Percentiles rank a stretch among this genome's conserved stretches.
Evolutionary conservation across 2,329 filamentous ascomycete species (phyloP).

Genomic region (Cladosporium austrohemisphaericum): DNA sequence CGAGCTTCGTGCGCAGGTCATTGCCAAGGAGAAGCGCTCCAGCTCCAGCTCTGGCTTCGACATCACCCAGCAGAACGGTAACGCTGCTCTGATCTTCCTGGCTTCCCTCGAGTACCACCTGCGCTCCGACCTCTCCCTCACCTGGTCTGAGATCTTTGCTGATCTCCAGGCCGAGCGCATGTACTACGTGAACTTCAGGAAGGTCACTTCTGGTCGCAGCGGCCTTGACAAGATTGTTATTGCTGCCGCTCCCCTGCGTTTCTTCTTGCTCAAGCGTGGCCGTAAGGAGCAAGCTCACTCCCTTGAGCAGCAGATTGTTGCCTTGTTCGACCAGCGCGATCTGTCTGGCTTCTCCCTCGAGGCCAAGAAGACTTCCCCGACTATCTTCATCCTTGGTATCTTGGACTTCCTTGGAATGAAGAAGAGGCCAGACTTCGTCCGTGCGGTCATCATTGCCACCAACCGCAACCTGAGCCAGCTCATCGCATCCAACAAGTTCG

Average conservation of each 20-base stretch:
- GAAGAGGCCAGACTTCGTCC: conserved; percentile 38
- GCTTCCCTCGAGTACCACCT: conserved; percentile 44
- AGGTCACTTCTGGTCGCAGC: conserved; percentile 22
- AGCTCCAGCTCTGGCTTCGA: conserved; percentile 34
- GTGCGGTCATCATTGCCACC: conserved; percentile 40
- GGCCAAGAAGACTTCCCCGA: conserved; percentile 28
- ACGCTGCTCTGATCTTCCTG: conserved; percentile 42
- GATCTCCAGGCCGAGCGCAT: conserved; percentile 43
- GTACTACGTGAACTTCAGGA: conserved; percentile 37
- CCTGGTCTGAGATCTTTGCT: conserved; percentile 41
- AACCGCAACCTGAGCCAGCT: conserved; percentile 34
- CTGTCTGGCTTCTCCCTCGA: conserved; percentile 29
- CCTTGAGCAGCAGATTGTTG: conserved; percentile 25
- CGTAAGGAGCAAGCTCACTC: conserved; percentile 37
- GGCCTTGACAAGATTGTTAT: conserved; percentile 34
- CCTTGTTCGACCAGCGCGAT: conserved; percentile 36
- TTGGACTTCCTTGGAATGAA: conserved; percentile 38
- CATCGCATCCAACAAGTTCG: conserved; percentile 38
- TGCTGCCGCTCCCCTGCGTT: conserved; percentile 38
- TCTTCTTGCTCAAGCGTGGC: conserved; percentile 34
- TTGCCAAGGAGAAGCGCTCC: conserved; percentile 41
- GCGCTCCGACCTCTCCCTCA: conserved; percentile 33
- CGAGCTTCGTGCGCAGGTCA: conserved; percentile 49
- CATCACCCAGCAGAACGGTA: conserved; percentile 36
- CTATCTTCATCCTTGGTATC: conserved; percentile 40